Evolutionary conservation across 768 basidiomycete species (phyloP), one percentile per base, ranked within the genome.

Genomic region (Ramaria sp.): DNA sequence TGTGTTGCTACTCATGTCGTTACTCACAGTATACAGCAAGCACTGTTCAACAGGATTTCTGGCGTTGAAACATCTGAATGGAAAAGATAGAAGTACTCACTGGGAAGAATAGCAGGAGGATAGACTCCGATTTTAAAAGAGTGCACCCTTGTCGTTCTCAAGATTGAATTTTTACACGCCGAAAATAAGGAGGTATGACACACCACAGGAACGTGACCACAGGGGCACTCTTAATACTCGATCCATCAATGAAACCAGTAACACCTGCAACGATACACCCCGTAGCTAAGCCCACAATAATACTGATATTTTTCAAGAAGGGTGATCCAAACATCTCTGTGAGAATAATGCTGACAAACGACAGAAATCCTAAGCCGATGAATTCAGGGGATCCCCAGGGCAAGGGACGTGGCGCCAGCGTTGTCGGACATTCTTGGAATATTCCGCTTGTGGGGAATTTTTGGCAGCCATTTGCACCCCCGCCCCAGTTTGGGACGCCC

Each of bases 321-420:
- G 88, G 90, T 3, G 82, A 83, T 6, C 89, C 90, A 59, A 90
- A 88, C 18, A 91, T 67, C 64, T 93, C 88, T 0, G 83, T 83
- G 25, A 91, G 64, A 60, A 91, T 76, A 60, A 90, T 90, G 9
- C 78, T 73, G 47, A 81, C 61, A 67, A 91, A 92, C 0, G 83
- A 83, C 25, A 92, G 72, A 73, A 94, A 92, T 0, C 90, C 90
- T 24, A 94, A 77, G 4, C 90, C 89, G 45, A 91, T 84, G 69
- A 88, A 88, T 62, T 89, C 77, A 0, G 89, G 82, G 0, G 83
- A 83, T 8, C 86, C 89, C 85, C 86, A 92, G 68, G 74, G 82
- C 27, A 85, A 75, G 0, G 89, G 80, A 1, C 79, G 70, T 3
- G 86, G 86, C 6, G 87, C 85, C 27, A 69, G 66, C 45, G 81